Evolutionary conservation across 2,329 filamentous ascomycete genomes (phyloP).

Genomic region (Cladophialophora chaetospira): DNA sequence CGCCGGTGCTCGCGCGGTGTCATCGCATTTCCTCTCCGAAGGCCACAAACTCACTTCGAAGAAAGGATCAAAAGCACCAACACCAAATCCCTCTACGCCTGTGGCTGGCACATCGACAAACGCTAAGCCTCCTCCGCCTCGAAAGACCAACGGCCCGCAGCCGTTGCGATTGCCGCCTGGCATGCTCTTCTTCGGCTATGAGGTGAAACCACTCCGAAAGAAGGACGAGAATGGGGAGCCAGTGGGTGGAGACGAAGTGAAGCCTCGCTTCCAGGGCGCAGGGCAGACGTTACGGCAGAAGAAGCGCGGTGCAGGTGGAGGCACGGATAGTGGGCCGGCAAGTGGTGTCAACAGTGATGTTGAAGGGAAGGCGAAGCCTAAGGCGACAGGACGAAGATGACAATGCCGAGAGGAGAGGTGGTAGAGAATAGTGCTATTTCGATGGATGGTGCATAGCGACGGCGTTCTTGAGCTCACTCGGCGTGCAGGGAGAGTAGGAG

Average conservation of each 20-base stretch:
- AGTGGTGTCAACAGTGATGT: slow-evolving; percentile 43
- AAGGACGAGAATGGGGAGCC: slow-evolving; percentile 70
- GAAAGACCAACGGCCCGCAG: slow-evolving; percentile 74
- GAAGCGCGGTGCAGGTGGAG: slow-evolving; percentile 58
- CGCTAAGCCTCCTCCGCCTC: slow-evolving; percentile 45
- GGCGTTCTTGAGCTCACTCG: slow-evolving; percentile 10
- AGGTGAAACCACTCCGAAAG: slow-evolving; percentile 84
- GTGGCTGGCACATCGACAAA: slow-evolving; percentile 60
- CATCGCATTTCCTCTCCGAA: slow-evolving; percentile 76
- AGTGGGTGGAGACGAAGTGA: slow-evolving; percentile 61
- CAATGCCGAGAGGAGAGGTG: background rate
- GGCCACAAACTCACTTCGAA: slow-evolving; percentile 83
- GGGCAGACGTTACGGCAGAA: slow-evolving; percentile 79
- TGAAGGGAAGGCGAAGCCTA: slow-evolving; percentile 27
- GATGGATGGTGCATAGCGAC: slow-evolving; percentile 11
- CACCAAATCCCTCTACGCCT: slow-evolving; percentile 73
- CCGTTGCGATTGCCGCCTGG: slow-evolving; percentile 81
- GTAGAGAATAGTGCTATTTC: background rate
- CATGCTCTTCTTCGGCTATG: slow-evolving; percentile 96
- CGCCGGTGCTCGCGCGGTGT: slow-evolving; percentile 62
- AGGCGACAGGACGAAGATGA: slow-evolving; percentile 8
- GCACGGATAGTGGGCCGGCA: slow-evolving; percentile 33
- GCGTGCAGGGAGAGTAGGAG: background rate
- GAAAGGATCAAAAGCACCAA: slow-evolving; percentile 74
- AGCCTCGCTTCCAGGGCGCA: slow-evolving; percentile 78